Base-by-base conservation (phyloP, 495 filamentous ascomycete species). In the Penicillium paradoxum region DNA sequence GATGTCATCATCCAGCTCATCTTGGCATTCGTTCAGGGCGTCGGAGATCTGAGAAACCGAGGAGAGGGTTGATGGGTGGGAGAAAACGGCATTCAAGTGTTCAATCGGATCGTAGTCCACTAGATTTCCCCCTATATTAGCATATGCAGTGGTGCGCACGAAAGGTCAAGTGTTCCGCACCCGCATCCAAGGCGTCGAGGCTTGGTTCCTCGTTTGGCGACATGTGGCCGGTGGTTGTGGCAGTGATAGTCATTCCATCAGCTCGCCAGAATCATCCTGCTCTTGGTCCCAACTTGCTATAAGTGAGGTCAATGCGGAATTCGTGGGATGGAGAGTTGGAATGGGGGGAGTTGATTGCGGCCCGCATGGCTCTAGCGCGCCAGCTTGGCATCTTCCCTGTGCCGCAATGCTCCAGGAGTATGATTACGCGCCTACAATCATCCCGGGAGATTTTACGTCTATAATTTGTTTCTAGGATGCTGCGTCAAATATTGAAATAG, bases 81-180 rank as follows among this genome's bases (percentile, higher is more conserved):
- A 87, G 76, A 98, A 98, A 60, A 97, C 85, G 55, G 85, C 75
- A 74, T 98, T 97, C 45, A 97, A 82, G 69, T 98, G 92, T 44
- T 89, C 82, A 59, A 96, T 84, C 43, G 95, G 91, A 66, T 97
- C 87, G 73, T 96, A 98, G 63, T 96, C 86, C 57, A 85, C 95
- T 98, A 10, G 9, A 29, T 17, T 54, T 42, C 29, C 52, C 30
- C 52, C n/a, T 22, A 33, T 46, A 37, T 73, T 54, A 71, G 62
- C 43, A 52, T 50, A 22, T n/a, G 45, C 6, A 45, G 29, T 40
- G 32, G 11, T 18, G 46, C 34, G 43, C 30, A 22, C 19, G 49
- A 37, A 11, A 40, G 14, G 44, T 24, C 44, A 33, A 40, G 45
- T 45, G 49, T 40, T 45, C 38, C 51, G 54, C 59, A 77, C 74